These are phyloP conservation scores for Amaranthus tricolor DNA, from an alignment of 179 eudicot species.

Conservation along the genomic window DNA sequence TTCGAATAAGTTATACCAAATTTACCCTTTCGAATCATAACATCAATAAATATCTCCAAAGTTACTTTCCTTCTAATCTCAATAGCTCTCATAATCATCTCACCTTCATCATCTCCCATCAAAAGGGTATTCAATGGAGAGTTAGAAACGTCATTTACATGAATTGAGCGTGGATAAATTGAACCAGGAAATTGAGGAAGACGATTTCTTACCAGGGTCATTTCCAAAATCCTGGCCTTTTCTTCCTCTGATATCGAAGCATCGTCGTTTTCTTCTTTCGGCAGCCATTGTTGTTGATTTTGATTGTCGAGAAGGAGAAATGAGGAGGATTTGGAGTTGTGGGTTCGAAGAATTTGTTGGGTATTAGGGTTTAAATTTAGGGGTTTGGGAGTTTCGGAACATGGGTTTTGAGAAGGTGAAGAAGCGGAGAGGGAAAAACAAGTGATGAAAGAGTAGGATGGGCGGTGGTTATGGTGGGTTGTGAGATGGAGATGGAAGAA, in stretches of 20 bases:
- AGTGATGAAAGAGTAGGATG: constrained; percentile 1
- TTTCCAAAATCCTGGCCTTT: constrained; percentile 45
- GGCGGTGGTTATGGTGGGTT: constrained; percentile 16
- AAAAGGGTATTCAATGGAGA: constrained; percentile 42
- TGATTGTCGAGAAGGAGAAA: constrained; percentile 37
- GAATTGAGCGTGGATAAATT: constrained; percentile 40
- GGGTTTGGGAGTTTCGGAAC: constrained; percentile 14
- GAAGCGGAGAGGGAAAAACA: constrained; percentile 18
- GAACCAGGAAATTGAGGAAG: constrained; percentile 86
- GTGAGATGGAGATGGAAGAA: constrained; percentile 26
- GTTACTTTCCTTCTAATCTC: constrained; percentile 77
- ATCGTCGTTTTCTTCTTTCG: constrained; percentile 11
- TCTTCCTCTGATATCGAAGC: constrained; percentile 32
- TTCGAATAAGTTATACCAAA: constrained; percentile 77
- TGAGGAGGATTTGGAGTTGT: constrained; percentile 63
- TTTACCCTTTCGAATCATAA: constrained; percentile 61
- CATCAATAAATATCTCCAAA: constrained; percentile 58
- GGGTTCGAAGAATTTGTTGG: constrained; percentile 44
- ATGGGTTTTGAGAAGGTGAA: constrained; percentile 15
- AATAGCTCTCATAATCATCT: constrained; percentile 61
- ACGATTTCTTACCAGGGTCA: constrained; percentile 49
- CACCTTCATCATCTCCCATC: constrained; percentile 35
- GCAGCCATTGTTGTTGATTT: constrained; percentile 13
- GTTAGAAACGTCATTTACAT: constrained; percentile 36
- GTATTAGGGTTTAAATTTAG: constrained; percentile 13